Conservation (phyloP, 441 rosid genomes). For the Gossypium trilobum region DNA sequence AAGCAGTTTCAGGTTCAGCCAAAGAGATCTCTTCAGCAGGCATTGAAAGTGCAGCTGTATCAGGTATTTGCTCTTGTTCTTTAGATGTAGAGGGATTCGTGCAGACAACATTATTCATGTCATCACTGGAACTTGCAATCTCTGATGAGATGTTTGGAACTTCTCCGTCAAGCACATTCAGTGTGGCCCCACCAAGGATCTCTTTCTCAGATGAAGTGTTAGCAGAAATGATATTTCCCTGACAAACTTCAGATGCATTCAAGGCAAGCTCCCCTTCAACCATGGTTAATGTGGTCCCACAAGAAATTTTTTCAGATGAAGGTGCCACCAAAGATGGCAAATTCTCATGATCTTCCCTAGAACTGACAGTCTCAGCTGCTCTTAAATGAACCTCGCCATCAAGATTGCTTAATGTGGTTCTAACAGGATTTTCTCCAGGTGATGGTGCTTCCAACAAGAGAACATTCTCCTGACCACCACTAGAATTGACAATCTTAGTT, state of each 20-base stretch:
- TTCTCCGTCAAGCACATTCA: constrained; percentile 20
- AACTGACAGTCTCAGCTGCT: constrained; percentile 1
- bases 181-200: constrained; percentile 13
- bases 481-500: background rate
- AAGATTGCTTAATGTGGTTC: background rate
- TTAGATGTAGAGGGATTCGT: background rate
- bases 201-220: constrained; percentile 17
- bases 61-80: constrained; percentile 1
- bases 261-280: background rate
- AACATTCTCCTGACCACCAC: constrained; percentile 7
- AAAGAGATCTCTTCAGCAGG: constrained; percentile 2
- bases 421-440: constrained; percentile 9
- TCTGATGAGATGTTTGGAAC: constrained; percentile 24
- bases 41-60: background rate
- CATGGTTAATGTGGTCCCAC: background rate
- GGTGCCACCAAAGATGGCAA: background rate
- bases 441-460: background rate
- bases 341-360: constrained; percentile 5
- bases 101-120: background rate
- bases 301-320: constrained; percentile 9
- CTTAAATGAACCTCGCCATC: background rate
- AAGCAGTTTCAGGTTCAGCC: constrained; percentile 1
- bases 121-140: constrained; percentile 19
- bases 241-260: constrained; percentile 14
- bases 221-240: constrained; percentile 15